Conservation (phyloP, 2,329 filamentous ascomycete species). For the Penicillium paneum region DNA sequence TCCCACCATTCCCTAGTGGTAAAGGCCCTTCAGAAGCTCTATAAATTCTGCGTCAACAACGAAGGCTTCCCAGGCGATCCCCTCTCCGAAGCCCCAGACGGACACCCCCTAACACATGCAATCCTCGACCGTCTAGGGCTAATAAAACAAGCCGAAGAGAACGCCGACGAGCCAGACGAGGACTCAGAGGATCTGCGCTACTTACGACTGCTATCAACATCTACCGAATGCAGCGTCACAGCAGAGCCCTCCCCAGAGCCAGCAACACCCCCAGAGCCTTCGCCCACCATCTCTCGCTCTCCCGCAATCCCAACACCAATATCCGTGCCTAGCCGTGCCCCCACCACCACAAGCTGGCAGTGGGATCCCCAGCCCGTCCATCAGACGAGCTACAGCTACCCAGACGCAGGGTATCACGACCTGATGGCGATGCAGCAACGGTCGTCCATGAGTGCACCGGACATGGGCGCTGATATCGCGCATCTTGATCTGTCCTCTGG, state of each 20-base stretch:
- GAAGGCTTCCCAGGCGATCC: conserved; percentile 45
- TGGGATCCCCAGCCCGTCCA: conserved; percentile 30
- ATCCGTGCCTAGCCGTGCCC: conserved; percentile 3
- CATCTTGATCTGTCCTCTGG: conserved; percentile 9
- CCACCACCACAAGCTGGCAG: conserved; percentile 18
- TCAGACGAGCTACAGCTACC: conserved; percentile 21
- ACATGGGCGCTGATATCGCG: conserved; percentile 17
- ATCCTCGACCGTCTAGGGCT: conserved; percentile 43
- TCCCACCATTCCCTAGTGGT: conserved; percentile 44
- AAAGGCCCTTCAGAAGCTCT: conserved; percentile 42
- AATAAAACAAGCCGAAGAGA: conserved; percentile 45
- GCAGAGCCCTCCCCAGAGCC: conserved; percentile 41
- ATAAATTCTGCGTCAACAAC: conserved; percentile 42
- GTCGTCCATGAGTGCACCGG: conserved; percentile 14
- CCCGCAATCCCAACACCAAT: conserved; percentile 13
- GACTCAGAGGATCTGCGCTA: conserved; percentile 39
- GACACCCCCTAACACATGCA: conserved; percentile 42
- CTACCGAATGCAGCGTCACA: conserved; percentile 37
- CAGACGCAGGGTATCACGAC: conserved; percentile 21
- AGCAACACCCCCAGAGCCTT: conserved; percentile 32
- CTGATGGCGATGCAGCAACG: conserved; percentile 19
- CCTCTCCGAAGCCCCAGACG: conserved; percentile 39
- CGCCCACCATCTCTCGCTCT: conserved; percentile 21
- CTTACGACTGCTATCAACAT: conserved; percentile 35
- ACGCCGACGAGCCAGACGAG: conserved; percentile 34